Base-by-base conservation (phyloP, 78 protist species). In the Dictyostelium citrinum region DNA sequence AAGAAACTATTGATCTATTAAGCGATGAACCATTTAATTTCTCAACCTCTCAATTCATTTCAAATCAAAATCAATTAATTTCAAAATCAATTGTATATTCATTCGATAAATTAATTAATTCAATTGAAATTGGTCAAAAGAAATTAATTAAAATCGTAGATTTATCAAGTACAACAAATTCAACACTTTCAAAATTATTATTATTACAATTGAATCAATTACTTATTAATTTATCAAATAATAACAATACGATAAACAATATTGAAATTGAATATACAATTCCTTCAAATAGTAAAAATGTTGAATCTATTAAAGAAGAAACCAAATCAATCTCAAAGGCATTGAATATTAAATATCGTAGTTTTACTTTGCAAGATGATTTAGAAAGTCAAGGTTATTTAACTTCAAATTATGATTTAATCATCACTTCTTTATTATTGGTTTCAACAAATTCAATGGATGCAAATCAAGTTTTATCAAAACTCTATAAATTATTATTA, bases 191-290 rank as follows among this genome's bases (percentile, higher is more conserved):
- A 33, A n/a, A 22, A 29, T 24, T n/a, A n/a, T 3, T 61, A 17
- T 60, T 58, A 33, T 11, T 8, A 39, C 8, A 35, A 12, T 64
- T 61, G 17, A 81, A 58, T 35, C 85, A 80, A 80, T 80, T 80
- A 12, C 22, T 20, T 2, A 43, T 22, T 60, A 37, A 58, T 49
- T 49, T 49, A 8, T 31, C 58, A 22, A 37, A 58, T 3, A 80
- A 12, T n/a, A 64, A 64, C 11, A 64, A n/a, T n/a, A n/a, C n/a
- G n/a, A n/a, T n/a, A n/a, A n/a, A n/a, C n/a, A n/a, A 58, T 14
- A n/a, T 39, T 39, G 72, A 70, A 82, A 64, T 64, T 16, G 91
- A 84, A 55, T 84, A 49, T 24, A 84, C 91, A 64, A 64, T 64
- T 27, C 27, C 71, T 22, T 58, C 67, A 64, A 64, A 64, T 24